phyloP scores from a whole-genome alignment of 2,329 filamentous ascomycete species.

The Fusarium sp. region DNA sequence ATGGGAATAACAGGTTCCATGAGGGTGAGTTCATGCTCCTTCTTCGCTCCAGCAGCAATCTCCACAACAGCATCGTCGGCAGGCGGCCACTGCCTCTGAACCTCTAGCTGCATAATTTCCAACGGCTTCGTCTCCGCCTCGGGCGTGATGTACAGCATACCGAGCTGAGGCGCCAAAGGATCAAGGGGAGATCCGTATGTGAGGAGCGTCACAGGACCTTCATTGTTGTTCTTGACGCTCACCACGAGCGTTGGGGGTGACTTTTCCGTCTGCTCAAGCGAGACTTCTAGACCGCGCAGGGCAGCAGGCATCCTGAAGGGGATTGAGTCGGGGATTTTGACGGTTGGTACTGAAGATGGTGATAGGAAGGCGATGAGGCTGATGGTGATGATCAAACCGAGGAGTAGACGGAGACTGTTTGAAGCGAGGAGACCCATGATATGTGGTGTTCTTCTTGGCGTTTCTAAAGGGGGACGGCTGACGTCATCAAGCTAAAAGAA shows the following conservation, averaged over 20 bases:
- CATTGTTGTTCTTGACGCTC: conserved; percentile 55
- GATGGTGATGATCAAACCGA: conserved; percentile 36
- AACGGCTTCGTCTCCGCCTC: conserved; percentile 49
- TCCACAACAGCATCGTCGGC: conserved; percentile 52
- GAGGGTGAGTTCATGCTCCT: conserved; percentile 52
- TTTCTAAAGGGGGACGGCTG: not conserved
- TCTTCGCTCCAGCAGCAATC: conserved; percentile 52
- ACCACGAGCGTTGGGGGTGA: conserved; percentile 53
- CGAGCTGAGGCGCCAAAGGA: conserved; percentile 54
- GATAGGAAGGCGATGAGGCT: conserved; percentile 36
- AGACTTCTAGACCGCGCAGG: conserved; percentile 48
- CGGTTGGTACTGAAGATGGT: conserved; percentile 5
- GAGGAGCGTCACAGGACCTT: conserved; percentile 55
- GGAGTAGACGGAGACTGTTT: conserved; percentile 31
- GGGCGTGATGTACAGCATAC: conserved; percentile 55
- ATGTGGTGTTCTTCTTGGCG: not conserved
- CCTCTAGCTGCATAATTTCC: conserved; percentile 52
- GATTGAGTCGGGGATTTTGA: conserved; percentile 16
- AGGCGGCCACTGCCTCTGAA: conserved; percentile 57
- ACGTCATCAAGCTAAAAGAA: not conserved
- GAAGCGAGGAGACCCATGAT: conserved; percentile 38
- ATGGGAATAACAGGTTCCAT: conserved; percentile 51
- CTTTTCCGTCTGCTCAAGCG: conserved; percentile 48
- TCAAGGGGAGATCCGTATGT: conserved; percentile 61
- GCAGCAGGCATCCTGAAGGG: conserved; percentile 31